Conservation (phyloP, 1,284 basidiomycete genomes). For the Anthracocystis walkeri region DNA sequence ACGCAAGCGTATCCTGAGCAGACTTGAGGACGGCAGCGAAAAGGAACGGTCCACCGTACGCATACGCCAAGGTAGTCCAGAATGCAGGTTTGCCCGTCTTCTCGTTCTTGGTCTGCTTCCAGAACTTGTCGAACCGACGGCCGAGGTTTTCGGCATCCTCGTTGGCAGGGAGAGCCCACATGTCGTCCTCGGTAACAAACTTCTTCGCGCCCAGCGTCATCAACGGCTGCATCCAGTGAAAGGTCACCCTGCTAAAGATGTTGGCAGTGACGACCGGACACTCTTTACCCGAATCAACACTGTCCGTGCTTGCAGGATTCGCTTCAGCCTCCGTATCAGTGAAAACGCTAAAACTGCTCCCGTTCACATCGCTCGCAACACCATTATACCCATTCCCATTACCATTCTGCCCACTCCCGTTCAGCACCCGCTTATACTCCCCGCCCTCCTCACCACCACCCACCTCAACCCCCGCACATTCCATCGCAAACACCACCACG, state of each 20-base stretch:
- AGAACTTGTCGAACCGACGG: constrained; percentile 76
- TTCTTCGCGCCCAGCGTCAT: constrained; percentile 78
- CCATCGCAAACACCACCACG: constrained; percentile 55
- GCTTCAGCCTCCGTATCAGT: constrained; percentile 61
- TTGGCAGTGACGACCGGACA: constrained; percentile 74
- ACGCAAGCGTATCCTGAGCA: constrained; percentile 70
- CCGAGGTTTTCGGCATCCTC: constrained; percentile 75
- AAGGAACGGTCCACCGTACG: constrained; percentile 75
- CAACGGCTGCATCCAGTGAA: constrained; percentile 81
- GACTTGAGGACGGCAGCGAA: constrained; percentile 56
- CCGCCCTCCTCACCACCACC: constrained; percentile 23
- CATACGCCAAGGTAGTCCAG: constrained; percentile 74
- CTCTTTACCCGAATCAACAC: constrained; percentile 74
- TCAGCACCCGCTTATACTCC: constrained; percentile 6
- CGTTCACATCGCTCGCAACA: constrained; percentile 30
- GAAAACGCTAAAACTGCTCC: constrained; percentile 48
- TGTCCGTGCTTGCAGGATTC: constrained; percentile 72
- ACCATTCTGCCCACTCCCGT: constrained; percentile 8
- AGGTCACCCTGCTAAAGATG: constrained; percentile 74
- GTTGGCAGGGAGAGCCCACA: constrained; percentile 79
- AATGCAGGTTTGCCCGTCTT: constrained; percentile 76
- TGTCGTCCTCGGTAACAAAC: constrained; percentile 82
- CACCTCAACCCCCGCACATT: constrained; percentile 60
- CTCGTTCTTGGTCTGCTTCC: constrained; percentile 79
- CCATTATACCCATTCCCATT: constrained; percentile 36